Conservation (phyloP, 345 rosid species). For the Citropsis articulata region DNA sequence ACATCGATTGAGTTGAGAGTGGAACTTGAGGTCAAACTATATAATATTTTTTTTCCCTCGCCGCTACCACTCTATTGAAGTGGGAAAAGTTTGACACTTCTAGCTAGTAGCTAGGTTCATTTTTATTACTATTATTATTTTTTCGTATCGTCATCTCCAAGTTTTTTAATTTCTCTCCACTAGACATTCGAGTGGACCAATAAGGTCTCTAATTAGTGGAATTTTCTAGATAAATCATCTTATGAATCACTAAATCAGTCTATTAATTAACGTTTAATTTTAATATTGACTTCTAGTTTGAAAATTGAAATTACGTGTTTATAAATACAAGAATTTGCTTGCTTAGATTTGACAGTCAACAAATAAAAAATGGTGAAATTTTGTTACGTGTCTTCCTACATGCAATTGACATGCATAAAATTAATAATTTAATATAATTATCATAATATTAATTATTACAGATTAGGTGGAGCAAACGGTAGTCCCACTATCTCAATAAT, state of each 20-base stretch:
- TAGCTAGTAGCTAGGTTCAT: no score
- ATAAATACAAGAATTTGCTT: not conserved
- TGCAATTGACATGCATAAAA: conserved; percentile 15
- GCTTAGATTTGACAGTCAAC: not conserved
- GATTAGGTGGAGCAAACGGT: conserved; percentile 18
- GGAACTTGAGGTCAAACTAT: not conserved
- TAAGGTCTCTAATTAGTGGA: not conserved
- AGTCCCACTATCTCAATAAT: not conserved
- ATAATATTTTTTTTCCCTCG: no score
- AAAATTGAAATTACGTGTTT: not conserved
- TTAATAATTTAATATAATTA: not conserved
- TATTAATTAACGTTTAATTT: not conserved
- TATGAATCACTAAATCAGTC: not conserved
- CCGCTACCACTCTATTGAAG: no score
- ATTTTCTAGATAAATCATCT: not conserved
- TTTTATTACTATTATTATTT: not conserved
- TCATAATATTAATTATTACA: not conserved
- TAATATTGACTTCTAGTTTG: not conserved
- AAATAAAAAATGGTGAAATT: not conserved
- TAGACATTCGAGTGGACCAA: not conserved
- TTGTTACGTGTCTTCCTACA: conserved; percentile 12
- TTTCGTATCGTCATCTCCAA: not conserved
- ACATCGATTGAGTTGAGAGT: not conserved
- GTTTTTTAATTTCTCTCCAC: not conserved
- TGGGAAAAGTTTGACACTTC: no score